Evolutionary conservation across 805 yeast species (phyloP).

Genomic region (Teunomyces barrocoloradensis): DNA sequence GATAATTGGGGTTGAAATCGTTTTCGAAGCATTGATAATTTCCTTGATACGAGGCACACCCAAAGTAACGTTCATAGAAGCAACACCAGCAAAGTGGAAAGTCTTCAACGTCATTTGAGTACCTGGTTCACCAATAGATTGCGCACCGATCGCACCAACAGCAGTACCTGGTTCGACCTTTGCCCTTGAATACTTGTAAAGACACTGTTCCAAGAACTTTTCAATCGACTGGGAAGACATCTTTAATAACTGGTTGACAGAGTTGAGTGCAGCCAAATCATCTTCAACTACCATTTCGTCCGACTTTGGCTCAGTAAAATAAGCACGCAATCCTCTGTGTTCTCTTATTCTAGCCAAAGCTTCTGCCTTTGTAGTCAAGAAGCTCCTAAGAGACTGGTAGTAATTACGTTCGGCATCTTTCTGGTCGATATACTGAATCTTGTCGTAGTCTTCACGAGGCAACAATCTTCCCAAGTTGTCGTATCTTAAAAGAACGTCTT

Average conservation of each 20-base stretch:
- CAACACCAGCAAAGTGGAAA: conserved; percentile 99
- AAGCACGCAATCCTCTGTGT: conserved; percentile 47
- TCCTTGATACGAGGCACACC: conserved; percentile 99
- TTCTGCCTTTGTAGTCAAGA: conserved; percentile 54
- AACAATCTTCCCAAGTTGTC: conserved; percentile 69
- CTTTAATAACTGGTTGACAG: conserved; percentile 64
- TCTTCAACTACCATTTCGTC: conserved; percentile 41
- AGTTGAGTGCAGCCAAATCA: conserved; percentile 25
- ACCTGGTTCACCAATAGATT: conserved; percentile 98
- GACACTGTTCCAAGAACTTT: conserved; percentile 71
- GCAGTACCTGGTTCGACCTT: conserved; percentile 99
- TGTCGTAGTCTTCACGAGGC: conserved; percentile 41
- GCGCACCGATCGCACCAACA: conserved; percentile 99
- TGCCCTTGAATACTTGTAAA: conserved; percentile 80
- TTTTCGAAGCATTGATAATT: conserved; percentile 94
- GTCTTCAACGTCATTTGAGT: conserved; percentile 93
- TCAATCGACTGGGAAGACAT: conserved; percentile 60
- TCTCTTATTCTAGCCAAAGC: conserved; percentile 57
- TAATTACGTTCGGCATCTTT: conserved; percentile 84
- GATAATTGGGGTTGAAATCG: conserved; percentile 93
- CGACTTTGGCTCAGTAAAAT: conserved; percentile 28
- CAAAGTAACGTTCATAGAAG: conserved; percentile 96
- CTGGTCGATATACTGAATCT: conserved; percentile 73
- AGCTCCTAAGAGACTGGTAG: conserved; percentile 71
- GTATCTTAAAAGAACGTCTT: conserved; percentile 54